Evolutionary conservation across 805 yeast species (phyloP).

Genomic region (Candida ascalaphidarum): DNA sequence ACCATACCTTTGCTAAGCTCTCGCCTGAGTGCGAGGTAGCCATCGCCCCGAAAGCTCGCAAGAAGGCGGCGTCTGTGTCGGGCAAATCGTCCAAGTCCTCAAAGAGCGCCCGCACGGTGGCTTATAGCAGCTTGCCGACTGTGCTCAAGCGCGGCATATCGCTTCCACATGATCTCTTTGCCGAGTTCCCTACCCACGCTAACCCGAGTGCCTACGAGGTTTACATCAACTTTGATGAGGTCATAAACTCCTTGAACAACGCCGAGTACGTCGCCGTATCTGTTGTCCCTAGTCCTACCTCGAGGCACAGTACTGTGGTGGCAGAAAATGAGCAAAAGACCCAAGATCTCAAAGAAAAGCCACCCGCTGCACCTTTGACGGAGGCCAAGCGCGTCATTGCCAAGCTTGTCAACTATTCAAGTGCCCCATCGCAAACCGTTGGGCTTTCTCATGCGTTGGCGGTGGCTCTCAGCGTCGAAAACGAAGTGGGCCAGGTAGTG

Average conservation of each 20-base stretch:
- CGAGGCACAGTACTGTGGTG: constrained; percentile 10
- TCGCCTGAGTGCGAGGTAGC: constrained; percentile 61
- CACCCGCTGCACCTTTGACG: constrained; percentile 6
- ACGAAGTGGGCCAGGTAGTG: constrained; percentile 43
- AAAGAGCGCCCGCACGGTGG: constrained; percentile 10
- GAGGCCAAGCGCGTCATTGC: constrained; percentile 45
- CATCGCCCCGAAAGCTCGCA: constrained; percentile 56
- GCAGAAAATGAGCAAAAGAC: constrained; percentile 3
- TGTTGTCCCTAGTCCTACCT: constrained; percentile 42
- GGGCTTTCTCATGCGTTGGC: constrained; percentile 50
- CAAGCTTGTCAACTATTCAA: constrained; percentile 30
- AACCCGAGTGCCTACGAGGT: constrained; percentile 29
- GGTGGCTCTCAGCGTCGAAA: constrained; percentile 45
- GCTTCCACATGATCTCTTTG: constrained; percentile 41
- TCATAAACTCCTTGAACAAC: constrained; percentile 20
- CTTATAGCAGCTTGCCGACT: constrained; percentile 18
- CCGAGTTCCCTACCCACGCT: constrained; percentile 8
- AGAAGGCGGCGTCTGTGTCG: constrained; percentile 12
- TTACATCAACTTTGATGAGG: constrained; percentile 36
- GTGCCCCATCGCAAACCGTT: constrained; percentile 28
- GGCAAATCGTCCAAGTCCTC: constrained; percentile 8
- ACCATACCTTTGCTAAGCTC: constrained; percentile 42
- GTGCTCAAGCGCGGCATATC: constrained; percentile 46
- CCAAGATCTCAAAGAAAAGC: constrained; percentile 2
- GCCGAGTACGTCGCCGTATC: constrained; percentile 43